Evolutionary conservation across 176 grass and related monocot genomes (phyloP).

Genomic region (Themeda triandra): DNA sequence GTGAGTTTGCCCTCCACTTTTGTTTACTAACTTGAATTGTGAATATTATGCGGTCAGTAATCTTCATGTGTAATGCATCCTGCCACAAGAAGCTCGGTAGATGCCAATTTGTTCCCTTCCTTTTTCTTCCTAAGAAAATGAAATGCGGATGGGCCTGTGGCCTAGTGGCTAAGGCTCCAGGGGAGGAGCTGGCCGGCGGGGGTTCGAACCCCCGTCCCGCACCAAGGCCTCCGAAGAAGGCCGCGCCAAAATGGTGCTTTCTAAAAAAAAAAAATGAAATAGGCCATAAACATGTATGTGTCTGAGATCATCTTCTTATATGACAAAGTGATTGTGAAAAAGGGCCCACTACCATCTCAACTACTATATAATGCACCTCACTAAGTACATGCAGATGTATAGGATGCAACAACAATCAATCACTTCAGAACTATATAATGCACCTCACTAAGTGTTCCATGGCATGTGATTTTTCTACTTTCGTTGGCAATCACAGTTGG

Average conservation of each 20-base stretch:
- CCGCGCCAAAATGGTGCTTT: too few species aligned
- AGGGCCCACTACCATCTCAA: background rate
- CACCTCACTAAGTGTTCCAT: background rate
- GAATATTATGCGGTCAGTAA: background rate
- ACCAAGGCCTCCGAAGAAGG: too few species aligned
- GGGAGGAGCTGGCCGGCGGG: too few species aligned
- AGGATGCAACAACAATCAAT: background rate
- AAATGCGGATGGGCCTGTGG: too few species aligned
- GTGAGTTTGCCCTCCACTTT: constrained; percentile 23
- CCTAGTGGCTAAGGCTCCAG: too few species aligned
- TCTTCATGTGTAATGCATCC: background rate
- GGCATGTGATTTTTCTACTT: background rate
- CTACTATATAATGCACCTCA: background rate
- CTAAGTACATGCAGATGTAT: too few species aligned
- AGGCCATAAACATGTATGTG: background rate
- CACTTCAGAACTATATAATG: background rate
- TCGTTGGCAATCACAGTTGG: background rate
- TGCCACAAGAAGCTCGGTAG: background rate
- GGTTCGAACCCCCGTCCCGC: too few species aligned
- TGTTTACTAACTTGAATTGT: background rate
- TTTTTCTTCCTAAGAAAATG: background rate
- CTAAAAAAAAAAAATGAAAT: background rate
- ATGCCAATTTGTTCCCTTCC: background rate
- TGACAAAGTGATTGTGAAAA: background rate
- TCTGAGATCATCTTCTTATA: background rate